phyloP scores from a whole-genome alignment of 83 land plant genomes.

The Picea abies region DNA sequence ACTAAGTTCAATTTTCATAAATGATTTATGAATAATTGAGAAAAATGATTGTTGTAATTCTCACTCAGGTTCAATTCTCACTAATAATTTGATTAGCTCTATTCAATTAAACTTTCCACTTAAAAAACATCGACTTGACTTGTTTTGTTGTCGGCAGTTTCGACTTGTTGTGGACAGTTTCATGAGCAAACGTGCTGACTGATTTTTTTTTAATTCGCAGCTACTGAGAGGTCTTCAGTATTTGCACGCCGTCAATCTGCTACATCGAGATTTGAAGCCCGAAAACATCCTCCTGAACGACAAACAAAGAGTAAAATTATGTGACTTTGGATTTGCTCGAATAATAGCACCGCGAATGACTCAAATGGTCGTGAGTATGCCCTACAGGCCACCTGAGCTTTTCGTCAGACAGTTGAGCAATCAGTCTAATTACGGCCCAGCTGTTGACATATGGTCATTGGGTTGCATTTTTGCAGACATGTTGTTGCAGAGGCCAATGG shows the following conservation, averaged over 20 bases:
- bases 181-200: too few species aligned
- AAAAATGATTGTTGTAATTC: too few species aligned
- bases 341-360: background rate
- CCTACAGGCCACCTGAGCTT: background rate
- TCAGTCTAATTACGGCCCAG: background rate
- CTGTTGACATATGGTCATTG: background rate
- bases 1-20: too few species aligned
- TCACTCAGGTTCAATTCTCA: too few species aligned
- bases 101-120: too few species aligned
- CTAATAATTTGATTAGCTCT: too few species aligned
- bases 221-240: background rate
- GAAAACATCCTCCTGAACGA: background rate
- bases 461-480: background rate
- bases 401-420: background rate
- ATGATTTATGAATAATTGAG: too few species aligned
- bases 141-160: too few species aligned
- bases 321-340: background rate
- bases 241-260: background rate
- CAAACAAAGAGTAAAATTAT: background rate
- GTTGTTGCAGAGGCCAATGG: background rate
- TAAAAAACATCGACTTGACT: too few species aligned
- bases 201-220: background rate
- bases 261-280: slow-evolving; percentile 5
- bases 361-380: background rate
- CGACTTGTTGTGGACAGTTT: too few species aligned